Base-by-base conservation (phyloP, 1,139 yeast genomes). In the Zygotorulaspora mrakii region DNA sequence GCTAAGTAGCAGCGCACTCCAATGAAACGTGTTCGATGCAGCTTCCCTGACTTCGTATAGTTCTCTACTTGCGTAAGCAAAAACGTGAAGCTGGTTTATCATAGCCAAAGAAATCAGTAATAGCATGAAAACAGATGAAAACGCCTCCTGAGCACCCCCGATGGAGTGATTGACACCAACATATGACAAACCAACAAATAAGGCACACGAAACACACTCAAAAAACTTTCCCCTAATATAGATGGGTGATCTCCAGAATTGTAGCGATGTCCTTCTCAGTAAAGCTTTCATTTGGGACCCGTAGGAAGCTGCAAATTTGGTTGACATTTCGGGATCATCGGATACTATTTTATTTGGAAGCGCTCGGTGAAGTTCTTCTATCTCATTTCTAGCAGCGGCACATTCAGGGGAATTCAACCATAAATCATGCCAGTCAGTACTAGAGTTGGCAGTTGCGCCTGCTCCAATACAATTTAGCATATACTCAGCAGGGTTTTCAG, bases 401-500 rank as follows among this genome's bases (percentile, higher is more conserved):
- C 59, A 65, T 48, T 70, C 72, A 2, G 67, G 64, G 18, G 79
- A 74, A 3, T 56, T 52, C 26, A 53, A 47, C 79, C 79, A 74
- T 30, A 70, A 55, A 18, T 70, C 68, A 55, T 66, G 66, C 73
- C 76, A 74, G 52, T 74, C 74, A 41, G 64, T 62, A 16, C 56
- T 50, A 16, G 70, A 65, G 30, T 64, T 49, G 14, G 81, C 80
- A 39, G 81, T 76, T 11, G 82, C 82, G 61, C 82, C 82, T 18
- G 82, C 83, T 46, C 82, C 83, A 55, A 78, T 76, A 48, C 76
- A 74, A 47, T 77, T 76, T 53, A 79, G 64, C 53, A 79, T 77
- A 56, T 76, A 78, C 59, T 79, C 85, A 25, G 85, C 85, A 28
- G 84, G 85, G 48, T 79, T 79, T 50, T 76, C 82, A 26, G 64